Evolutionary conservation across 2,329 filamentous ascomycete species (phyloP), one percentile per base, ranked within the genome.

Genomic region (Cladosporium austrohemisphaericum): DNA sequence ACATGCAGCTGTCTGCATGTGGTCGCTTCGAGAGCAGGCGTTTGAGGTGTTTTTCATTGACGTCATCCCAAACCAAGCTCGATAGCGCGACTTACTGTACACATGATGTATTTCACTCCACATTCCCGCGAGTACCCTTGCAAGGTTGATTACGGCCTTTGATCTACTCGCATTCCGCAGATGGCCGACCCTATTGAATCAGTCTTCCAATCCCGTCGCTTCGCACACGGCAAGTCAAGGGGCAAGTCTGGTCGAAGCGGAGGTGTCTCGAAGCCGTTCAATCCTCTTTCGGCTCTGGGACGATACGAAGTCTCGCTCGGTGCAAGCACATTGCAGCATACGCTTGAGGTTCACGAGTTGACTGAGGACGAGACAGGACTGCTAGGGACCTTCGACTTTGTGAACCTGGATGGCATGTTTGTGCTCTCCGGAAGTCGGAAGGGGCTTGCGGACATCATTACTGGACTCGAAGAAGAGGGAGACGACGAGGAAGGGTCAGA

Each of bases 271-370:
- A 44, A 44, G 13, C 41, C 26, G 8, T 53, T 53, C 40, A 45
- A 53, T 31, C 46, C 47, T 32, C 29, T 50, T 3, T 16, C 33
- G 19, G 41, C 51, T 6, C 23, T 53, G 8, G 47, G 47, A 4
- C 35, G 36, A 25, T 53, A 53, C 25, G 47, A 46, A 26, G 46
- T 53, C 29, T 41, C 45, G 10, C 28, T 44, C 2, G 41, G 41
- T 16, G 28, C 28, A 14, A 28, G 29, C 13, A 44, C 10, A 4
- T 32, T 19, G 4, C 28, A 32, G 3, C 28, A 44, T 32, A 23
- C 3, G 14, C 26, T 54, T 11, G 52, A 54, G 19, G 49, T 54
- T 25, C 52, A 54, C 40, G 52, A 52, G 31, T 45, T 54, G 13
- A 49, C 38, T 1, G 35, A 48, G 11, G 29, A 31, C 2, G 38